Evolutionary conservation across 78 protist genomes (phyloP).

Genomic region (Diacronema lutheri): DNA sequence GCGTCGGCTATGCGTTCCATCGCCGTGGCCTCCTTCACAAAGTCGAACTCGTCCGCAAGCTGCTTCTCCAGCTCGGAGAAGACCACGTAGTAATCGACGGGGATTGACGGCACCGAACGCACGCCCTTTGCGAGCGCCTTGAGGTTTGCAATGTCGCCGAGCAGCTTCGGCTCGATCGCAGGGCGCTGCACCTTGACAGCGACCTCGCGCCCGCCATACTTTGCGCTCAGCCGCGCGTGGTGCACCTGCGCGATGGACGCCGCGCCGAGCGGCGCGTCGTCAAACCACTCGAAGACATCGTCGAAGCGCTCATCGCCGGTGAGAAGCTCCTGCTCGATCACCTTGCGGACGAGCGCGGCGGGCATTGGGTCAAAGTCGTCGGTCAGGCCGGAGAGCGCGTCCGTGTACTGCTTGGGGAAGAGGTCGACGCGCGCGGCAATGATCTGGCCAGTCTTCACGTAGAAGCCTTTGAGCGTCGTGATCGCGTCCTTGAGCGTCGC

Average conservation of each 20-base stretch:
- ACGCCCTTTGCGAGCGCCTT: slow-evolving; percentile 1
- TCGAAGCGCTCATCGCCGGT: not conserved
- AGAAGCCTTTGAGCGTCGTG: slow-evolving; percentile 37
- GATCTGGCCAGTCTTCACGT: slow-evolving; percentile 35
- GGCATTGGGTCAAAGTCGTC: slow-evolving; percentile 29
- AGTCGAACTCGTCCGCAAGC: slow-evolving; percentile 59
- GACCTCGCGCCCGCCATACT: slow-evolving; percentile 38
- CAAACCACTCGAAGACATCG: slow-evolving; percentile 30
- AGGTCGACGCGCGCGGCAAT: slow-evolving; percentile 43
- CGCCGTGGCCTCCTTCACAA: slow-evolving; percentile 37
- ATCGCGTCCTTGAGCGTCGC: not conserved
- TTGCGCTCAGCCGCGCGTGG: not conserved
- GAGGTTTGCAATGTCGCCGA: slow-evolving; percentile 37
- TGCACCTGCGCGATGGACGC: slow-evolving; percentile 51
- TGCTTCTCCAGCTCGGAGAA: slow-evolving; percentile 41
- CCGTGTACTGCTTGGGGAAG: slow-evolving; percentile 37
- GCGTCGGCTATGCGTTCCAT: slow-evolving; percentile 9
- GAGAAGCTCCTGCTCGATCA: slow-evolving; percentile 18
- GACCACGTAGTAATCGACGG: slow-evolving; percentile 20
- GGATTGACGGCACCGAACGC: not conserved
- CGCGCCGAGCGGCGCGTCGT: slow-evolving; percentile 43
- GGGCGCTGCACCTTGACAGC: slow-evolving; percentile 57
- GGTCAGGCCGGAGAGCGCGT: slow-evolving; percentile 1
- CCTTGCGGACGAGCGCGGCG: not conserved
- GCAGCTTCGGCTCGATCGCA: slow-evolving; percentile 21